Evolutionary conservation across 148 eudicot species (phyloP).

Genomic region (Fagopyrum tataricum): DNA sequence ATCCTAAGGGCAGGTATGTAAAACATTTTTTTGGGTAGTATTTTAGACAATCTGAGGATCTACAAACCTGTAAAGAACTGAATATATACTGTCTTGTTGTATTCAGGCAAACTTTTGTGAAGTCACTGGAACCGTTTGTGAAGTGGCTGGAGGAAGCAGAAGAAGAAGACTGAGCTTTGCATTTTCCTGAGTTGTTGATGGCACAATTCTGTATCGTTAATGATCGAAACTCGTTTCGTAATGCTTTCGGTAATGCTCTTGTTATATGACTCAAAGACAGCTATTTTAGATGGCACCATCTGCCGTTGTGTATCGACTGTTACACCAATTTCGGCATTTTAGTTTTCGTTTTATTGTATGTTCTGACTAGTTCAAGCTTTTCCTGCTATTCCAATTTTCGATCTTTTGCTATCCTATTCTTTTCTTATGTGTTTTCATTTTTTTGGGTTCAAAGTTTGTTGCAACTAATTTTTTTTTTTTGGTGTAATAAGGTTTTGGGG

Average conservation of each 20-base stretch:
- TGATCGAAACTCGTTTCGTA: neutral
- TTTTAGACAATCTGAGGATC: neutral
- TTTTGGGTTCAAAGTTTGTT: too few relatives aligned
- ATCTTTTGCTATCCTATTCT: neutral
- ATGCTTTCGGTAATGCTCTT: neutral
- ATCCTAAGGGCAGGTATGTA: slow-evolving; percentile 85
- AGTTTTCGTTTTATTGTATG: neutral
- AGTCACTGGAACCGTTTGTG: slow-evolving; percentile 66
- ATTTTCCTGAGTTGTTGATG: neutral
- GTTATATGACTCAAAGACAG: neutral
- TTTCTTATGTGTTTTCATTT: neutral
- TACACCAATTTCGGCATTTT: neutral
- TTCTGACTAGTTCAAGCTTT: too few relatives aligned
- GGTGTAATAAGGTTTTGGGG: too few relatives aligned
- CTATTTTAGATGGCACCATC: neutral
- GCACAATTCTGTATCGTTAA: neutral
- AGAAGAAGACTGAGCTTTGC: slow-evolving; percentile 42
- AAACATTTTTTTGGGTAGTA: neutral
- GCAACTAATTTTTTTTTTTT: too few relatives aligned
- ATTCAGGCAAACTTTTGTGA: slow-evolving; percentile 58
- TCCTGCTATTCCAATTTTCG: neutral
- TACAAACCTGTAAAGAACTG: neutral
- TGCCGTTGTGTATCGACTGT: neutral
- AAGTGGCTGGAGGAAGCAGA: slow-evolving; percentile 83
- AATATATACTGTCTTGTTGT: neutral